phyloP scores from a whole-genome alignment of 345 rosid species.

The Rhodamnia rubescens region DNA sequence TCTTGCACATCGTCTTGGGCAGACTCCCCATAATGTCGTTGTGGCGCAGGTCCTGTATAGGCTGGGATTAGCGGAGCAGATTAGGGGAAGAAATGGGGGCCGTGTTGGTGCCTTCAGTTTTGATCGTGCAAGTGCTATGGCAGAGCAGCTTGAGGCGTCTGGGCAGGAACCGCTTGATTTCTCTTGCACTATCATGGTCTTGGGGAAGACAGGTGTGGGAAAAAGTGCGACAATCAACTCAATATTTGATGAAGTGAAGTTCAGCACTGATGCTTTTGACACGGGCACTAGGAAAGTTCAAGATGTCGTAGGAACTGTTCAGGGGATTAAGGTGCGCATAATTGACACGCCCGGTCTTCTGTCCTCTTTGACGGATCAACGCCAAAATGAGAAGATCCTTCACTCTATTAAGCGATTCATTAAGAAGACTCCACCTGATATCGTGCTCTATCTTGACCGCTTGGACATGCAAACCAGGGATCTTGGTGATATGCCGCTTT shows the following conservation, averaged over 20 bases:
- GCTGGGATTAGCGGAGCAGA: slow-evolving; percentile 95
- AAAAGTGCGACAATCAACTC: slow-evolving; percentile 99
- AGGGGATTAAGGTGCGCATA: slow-evolving; percentile 93
- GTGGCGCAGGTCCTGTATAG: slow-evolving; percentile 99
- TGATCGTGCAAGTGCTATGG: slow-evolving; percentile 99
- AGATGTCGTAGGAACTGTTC: slow-evolving; percentile 91
- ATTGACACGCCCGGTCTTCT: slow-evolving; percentile 98
- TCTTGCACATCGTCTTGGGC: slow-evolving; percentile 96
- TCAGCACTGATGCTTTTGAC: slow-evolving; percentile 86
- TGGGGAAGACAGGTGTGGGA: slow-evolving; percentile 97
- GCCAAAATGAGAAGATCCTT: slow-evolving; percentile 83
- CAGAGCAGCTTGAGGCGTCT: slow-evolving; percentile 91
- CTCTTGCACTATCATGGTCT: slow-evolving; percentile 98
- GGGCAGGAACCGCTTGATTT: slow-evolving; percentile 96
- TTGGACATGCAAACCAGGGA: slow-evolving; percentile 95
- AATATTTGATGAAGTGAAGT: slow-evolving; percentile 82
- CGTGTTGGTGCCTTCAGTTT: slow-evolving; percentile 98
- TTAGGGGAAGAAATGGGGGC: slow-evolving; percentile 94
- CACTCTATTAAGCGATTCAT: slow-evolving; percentile 72
- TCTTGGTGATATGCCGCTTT: slow-evolving; percentile 86
- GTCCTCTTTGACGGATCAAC: slow-evolving; percentile 90
- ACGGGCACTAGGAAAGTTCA: slow-evolving; percentile 87
- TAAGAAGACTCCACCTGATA: slow-evolving; percentile 89
- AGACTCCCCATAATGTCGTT: slow-evolving; percentile 97
- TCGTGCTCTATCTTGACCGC: slow-evolving; percentile 94